phyloP scores from a whole-genome alignment of 805 yeast species.

The Saturnispora quitensis region DNA sequence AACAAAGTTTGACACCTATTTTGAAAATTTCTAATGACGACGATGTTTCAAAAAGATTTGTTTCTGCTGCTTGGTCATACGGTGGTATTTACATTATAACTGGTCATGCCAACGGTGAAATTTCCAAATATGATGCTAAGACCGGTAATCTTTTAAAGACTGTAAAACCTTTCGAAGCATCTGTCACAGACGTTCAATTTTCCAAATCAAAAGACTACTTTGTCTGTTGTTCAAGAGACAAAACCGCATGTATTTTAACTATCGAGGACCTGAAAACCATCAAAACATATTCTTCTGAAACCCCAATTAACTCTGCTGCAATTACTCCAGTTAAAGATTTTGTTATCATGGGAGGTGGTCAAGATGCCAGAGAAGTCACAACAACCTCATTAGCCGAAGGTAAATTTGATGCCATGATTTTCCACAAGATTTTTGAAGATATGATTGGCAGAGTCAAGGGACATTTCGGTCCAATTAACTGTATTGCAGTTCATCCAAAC shows the following conservation, averaged over 20 bases:
- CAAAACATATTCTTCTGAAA: conserved; percentile 76
- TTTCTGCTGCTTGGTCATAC: conserved; percentile 84
- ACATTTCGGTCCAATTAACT: conserved; percentile 97
- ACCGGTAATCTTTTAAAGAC: conserved; percentile 63
- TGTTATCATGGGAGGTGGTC: conserved; percentile 97
- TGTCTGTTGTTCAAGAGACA: conserved; percentile 88
- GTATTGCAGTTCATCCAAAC: conserved; percentile 87
- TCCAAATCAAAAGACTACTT: conserved; percentile 81
- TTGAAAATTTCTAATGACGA: conserved; percentile 47
- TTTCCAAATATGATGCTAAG: conserved; percentile 68
- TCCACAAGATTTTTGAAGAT: conserved; percentile 89
- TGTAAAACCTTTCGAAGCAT: conserved; percentile 62
- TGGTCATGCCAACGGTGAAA: conserved; percentile 80
- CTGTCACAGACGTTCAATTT: conserved; percentile 84
- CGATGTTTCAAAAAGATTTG: conserved; percentile 43
- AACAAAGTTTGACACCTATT: conserved; percentile 46
- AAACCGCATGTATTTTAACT: conserved; percentile 68
- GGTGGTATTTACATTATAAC: conserved; percentile 67
- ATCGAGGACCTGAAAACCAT: conserved; percentile 63
- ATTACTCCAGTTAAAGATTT: conserved; percentile 90
- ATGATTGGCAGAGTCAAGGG: conserved; percentile 97
- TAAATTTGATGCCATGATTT: conserved; percentile 92
- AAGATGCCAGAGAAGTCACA: conserved; percentile 96
- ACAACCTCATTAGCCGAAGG: conserved; percentile 93
- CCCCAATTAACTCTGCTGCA: conserved; percentile 92